These are phyloP conservation scores for Mycena citricolor DNA, from an alignment of 1,284 basidiomycete genomes.

Conservation along the genomic window DNA sequence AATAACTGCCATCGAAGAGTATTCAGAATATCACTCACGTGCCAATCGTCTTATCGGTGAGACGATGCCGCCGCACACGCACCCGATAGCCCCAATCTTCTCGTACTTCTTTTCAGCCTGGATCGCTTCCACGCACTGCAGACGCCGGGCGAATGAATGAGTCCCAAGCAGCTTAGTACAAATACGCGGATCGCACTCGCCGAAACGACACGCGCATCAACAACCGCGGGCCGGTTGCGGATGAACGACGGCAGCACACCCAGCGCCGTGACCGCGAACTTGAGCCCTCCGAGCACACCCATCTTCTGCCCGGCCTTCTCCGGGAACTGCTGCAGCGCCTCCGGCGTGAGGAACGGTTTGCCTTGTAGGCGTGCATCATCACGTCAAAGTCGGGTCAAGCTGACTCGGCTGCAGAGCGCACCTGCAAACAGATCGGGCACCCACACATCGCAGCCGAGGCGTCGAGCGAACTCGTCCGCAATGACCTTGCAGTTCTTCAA, in stretches of 20 bases:
- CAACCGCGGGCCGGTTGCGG: conserved; percentile 40
- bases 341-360: conserved; percentile 29
- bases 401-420: conserved; percentile 29
- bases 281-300: conserved; percentile 34
- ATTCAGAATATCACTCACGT: conserved; percentile 25
- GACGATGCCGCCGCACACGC: conserved; percentile 22
- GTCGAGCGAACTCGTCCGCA: conserved; percentile 56
- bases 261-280: conserved; percentile 31
- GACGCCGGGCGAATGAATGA: neutral
- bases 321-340: conserved; percentile 35
- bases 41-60: conserved; percentile 27
- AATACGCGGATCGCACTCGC: conserved; percentile 31
- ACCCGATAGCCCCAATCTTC: conserved; percentile 63
- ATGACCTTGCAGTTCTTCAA: conserved; percentile 62
- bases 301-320: conserved; percentile 42
- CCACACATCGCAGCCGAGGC: conserved; percentile 60
- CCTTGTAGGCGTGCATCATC: conserved; percentile 28
- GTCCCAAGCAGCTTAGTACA: conserved; percentile 4
- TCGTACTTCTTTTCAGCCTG: conserved; percentile 53
- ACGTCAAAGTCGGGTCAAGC: conserved; percentile 5
- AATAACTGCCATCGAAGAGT: conserved; percentile 40
- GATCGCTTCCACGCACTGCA: conserved; percentile 50
- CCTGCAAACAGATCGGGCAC: conserved; percentile 55
- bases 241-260: conserved; percentile 35
- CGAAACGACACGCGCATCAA: conserved; percentile 35